Conservation (phyloP, 306 rosid species). For the Lablab purpureus region DNA sequence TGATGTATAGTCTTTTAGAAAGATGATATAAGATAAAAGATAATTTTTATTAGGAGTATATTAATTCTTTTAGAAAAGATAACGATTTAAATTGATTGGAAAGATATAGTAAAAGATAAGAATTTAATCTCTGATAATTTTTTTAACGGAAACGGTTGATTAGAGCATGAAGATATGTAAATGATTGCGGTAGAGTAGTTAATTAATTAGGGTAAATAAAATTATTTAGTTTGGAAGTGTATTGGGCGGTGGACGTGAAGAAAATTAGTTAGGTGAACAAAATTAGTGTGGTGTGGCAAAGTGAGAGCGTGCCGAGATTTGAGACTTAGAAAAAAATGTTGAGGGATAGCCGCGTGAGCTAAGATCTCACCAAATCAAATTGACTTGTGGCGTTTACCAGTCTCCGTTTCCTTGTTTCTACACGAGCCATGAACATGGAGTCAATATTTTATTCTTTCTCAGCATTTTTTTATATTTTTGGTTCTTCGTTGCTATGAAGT, state of each 20-base stretch:
- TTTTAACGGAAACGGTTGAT: no score
- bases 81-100: no score
- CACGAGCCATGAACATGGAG: conserved; percentile 8
- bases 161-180: background rate
- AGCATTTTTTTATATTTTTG: background rate
- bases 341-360: conserved; percentile 42
- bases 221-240: background rate
- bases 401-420: conserved; percentile 1
- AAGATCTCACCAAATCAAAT: conserved; percentile 32
- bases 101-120: no score
- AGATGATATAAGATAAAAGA: no score
- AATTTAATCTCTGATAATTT: no score
- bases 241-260: conserved; percentile 41
- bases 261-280: conserved; percentile 34
- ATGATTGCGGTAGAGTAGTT: no score
- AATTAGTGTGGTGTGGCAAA: background rate
- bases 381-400: conserved; percentile 40
- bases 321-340: conserved; percentile 17
- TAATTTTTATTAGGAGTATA: no score
- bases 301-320: conserved; percentile 37
- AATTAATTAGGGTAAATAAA: no score
- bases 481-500: background rate
- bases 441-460: conserved; percentile 8
- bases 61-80: no score
- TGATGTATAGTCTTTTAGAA: no score